A percentile compares a stretch with the other conserved stretches of the same genome.
phyloP scores from a whole-genome alignment of 2,329 filamentous ascomycete species.

The Cercospora zeae-maydis region DNA sequence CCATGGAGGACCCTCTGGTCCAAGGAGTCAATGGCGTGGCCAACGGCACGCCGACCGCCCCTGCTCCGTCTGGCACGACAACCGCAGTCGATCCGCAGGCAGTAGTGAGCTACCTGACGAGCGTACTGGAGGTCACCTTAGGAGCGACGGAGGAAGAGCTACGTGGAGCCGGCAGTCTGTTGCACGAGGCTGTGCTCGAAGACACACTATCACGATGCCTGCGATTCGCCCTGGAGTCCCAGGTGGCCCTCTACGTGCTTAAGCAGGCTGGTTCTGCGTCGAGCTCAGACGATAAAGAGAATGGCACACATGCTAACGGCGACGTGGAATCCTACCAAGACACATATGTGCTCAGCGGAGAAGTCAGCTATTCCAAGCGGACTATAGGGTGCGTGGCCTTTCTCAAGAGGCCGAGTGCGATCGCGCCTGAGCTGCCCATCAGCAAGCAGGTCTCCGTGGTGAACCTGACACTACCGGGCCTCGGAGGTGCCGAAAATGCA shows the following conservation, averaged over 20 bases:
- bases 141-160: conserved; percentile 67
- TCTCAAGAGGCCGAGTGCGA: conserved; percentile 81
- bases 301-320: conserved; percentile 41
- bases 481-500: conserved; percentile 49
- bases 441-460: conserved; percentile 87
- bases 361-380: conserved; percentile 74
- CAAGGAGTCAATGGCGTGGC: conserved; percentile 36
- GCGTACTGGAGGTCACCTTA: conserved; percentile 48
- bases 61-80: conserved; percentile 22
- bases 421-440: conserved; percentile 78
- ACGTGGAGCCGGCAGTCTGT: conserved; percentile 73
- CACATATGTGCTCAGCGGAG: conserved; percentile 74
- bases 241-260: conserved; percentile 85
- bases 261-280: conserved; percentile 61
- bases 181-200: conserved; percentile 66
- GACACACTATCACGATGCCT: conserved; percentile 85
- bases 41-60: conserved; percentile 31
- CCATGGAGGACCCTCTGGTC: conserved; percentile 41
- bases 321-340: conserved; percentile 46
- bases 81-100: conserved; percentile 45
- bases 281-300: conserved; percentile 39
- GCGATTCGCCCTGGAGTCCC: conserved; percentile 83
- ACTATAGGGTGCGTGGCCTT: conserved; percentile 83
- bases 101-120: conserved; percentile 49
- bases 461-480: conserved; percentile 79